These are phyloP conservation scores for Camellia japonica DNA, from an alignment of 148 eudicot species.

Conservation along the genomic window DNA sequence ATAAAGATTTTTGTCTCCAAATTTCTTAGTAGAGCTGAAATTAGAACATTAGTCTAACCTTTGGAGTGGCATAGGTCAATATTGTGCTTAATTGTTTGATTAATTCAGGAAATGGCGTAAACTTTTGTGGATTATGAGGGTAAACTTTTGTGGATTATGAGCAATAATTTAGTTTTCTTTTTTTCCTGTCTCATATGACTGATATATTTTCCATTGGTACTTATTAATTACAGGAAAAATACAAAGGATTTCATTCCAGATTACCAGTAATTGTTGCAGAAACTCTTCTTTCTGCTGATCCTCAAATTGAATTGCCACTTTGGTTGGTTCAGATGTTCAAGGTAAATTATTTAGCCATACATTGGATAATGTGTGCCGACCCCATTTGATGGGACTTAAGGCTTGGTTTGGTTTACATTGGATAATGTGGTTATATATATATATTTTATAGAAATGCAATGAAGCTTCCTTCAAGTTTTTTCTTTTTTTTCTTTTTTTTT, in stretches of 20 bases:
- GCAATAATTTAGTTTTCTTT: conserved; percentile 1
- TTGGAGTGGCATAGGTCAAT: no score
- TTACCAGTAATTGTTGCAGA: conserved; percentile 89
- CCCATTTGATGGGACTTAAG: no score
- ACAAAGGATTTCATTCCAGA: conserved; percentile 67
- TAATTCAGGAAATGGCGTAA: not conserved
- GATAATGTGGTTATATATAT: no score
- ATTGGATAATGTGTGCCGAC: no score
- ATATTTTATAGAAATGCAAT: not conserved
- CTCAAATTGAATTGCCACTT: conserved; percentile 89
- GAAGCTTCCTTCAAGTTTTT: not conserved
- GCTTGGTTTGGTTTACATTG: no score
- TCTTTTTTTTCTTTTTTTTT: not conserved
- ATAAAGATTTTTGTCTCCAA: no score
- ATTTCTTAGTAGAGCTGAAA: no score
- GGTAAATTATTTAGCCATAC: conserved; percentile 42
- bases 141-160: not conserved
- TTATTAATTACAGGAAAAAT: conserved; percentile 63
- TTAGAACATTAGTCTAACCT: no score
- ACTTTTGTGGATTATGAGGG: not conserved
- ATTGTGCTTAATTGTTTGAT: not conserved
- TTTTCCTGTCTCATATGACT: not conserved
- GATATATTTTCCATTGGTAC: not conserved
- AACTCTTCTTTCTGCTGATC: conserved; percentile 79
- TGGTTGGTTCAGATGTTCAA: conserved; percentile 90